phyloP scores from a whole-genome alignment of 495 filamentous ascomycete genomes.

The Tuber microsphaerosporum region DNA sequence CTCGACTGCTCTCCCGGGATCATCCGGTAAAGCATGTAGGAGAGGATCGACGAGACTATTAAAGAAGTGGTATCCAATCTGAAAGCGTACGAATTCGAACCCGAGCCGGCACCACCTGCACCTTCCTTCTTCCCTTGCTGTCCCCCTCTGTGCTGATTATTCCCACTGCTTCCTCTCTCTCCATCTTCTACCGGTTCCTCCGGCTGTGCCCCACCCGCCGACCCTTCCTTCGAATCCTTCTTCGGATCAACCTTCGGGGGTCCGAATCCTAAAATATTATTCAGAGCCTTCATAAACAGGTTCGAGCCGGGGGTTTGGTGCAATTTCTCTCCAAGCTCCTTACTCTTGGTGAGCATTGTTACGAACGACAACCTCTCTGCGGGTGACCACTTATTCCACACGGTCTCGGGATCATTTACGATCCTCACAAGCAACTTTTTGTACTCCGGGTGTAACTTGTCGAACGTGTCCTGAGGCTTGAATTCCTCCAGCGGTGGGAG shows the following conservation, averaged over 20 bases:
- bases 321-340: conserved; percentile 16
- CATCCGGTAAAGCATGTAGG: conserved; percentile 57
- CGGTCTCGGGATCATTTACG: conserved; percentile 16
- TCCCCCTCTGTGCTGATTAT: conserved; percentile 23
- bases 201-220: conserved; percentile 32
- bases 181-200: conserved; percentile 11
- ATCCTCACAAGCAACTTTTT: conserved; percentile 20
- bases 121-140: conserved; percentile 19
- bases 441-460: conserved; percentile 29
- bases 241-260: conserved; percentile 32
- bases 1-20: conserved; percentile 59
- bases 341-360: conserved; percentile 20
- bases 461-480: conserved; percentile 24
- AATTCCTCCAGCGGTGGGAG: conserved; percentile 27
- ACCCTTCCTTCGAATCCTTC: conserved; percentile 41
- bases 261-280: conserved; percentile 32
- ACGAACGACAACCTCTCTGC: conserved; percentile 22
- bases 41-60: conserved; percentile 45
- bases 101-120: conserved; percentile 21
- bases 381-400: conserved; percentile 29
- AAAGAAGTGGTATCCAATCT: conserved; percentile 42
- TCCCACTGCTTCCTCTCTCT: conserved; percentile 40
- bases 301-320: conserved; percentile 19
- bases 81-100: conserved; percentile 26
- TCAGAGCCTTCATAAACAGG: conserved; percentile 18